phyloP scores from a whole-genome alignment of 257 asterid species.

The Ilex asprella region DNA sequence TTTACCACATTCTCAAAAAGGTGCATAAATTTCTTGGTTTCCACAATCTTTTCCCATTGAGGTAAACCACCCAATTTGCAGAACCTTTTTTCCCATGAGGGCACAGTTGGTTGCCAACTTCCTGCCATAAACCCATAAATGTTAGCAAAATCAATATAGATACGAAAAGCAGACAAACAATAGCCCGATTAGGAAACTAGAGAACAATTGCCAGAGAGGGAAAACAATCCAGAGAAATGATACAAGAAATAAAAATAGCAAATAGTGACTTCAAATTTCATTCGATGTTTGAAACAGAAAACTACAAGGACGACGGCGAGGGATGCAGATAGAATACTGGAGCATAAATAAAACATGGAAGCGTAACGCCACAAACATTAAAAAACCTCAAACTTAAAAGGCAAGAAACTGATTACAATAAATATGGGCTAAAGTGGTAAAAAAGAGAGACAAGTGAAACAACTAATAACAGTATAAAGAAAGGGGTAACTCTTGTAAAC shows the following conservation, averaged over 20 bases:
- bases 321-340: too few species aligned
- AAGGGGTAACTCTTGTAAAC: too few species aligned
- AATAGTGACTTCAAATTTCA: neutral
- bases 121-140: conserved; percentile 25
- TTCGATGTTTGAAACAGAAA: neutral
- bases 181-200: neutral
- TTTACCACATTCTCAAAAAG: conserved; percentile 46
- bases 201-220: neutral
- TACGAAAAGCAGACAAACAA: neutral
- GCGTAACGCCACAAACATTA: too few species aligned
- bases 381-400: too few species aligned
- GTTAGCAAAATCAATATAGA: neutral
- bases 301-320: neutral
- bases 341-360: too few species aligned
- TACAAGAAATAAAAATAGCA: too few species aligned
- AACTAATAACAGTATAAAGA: too few species aligned
- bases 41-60: conserved; percentile 59
- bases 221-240: neutral
- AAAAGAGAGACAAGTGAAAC: too few species aligned
- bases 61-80: conserved; percentile 56
- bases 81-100: conserved; percentile 70
- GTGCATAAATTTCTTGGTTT: conserved; percentile 42
- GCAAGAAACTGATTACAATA: too few species aligned
- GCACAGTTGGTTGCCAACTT: conserved; percentile 54
- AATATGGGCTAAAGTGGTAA: too few species aligned